phyloP scores from a whole-genome alignment of 768 basidiomycete genomes.

The Gymnopilus dilepis region DNA sequence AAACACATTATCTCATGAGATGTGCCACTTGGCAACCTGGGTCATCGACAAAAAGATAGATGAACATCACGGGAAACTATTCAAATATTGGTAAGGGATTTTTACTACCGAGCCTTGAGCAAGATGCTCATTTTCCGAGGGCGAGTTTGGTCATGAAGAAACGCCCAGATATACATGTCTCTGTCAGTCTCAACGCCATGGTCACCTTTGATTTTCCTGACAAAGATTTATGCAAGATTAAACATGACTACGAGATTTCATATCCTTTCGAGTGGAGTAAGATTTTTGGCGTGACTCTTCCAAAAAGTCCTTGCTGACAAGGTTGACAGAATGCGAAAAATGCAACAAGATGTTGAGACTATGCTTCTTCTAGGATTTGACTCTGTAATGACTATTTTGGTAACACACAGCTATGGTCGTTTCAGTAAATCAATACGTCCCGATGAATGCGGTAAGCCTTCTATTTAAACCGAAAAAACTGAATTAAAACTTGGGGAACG shows the following conservation, averaged over 20 bases:
- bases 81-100: constrained; percentile 68
- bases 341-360: constrained; percentile 66
- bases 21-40: constrained; percentile 93
- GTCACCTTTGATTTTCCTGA: background rate
- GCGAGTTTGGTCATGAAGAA: constrained; percentile 71
- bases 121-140: constrained; percentile 44
- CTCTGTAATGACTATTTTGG: background rate
- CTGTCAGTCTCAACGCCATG: constrained; percentile 44
- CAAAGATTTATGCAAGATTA: constrained; percentile 48
- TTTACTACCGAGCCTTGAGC: background rate
- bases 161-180: constrained; percentile 72
- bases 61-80: constrained; percentile 75
- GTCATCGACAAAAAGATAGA: constrained; percentile 71
- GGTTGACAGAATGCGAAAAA: constrained; percentile 57
- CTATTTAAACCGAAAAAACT: no score
- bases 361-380: background rate
- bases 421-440: constrained; percentile 75
- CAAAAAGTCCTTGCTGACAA: constrained; percentile 7
- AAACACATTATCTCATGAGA: constrained; percentile 87
- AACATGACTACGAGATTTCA: constrained; percentile 76
- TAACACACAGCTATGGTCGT: constrained; percentile 63
- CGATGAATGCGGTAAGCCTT: constrained; percentile 61
- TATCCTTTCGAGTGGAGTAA: constrained; percentile 78
- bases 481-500: no score
- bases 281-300: constrained; percentile 27